Conservation (phyloP, 129 eudicot species). For the Kitagawia praeruptora region DNA sequence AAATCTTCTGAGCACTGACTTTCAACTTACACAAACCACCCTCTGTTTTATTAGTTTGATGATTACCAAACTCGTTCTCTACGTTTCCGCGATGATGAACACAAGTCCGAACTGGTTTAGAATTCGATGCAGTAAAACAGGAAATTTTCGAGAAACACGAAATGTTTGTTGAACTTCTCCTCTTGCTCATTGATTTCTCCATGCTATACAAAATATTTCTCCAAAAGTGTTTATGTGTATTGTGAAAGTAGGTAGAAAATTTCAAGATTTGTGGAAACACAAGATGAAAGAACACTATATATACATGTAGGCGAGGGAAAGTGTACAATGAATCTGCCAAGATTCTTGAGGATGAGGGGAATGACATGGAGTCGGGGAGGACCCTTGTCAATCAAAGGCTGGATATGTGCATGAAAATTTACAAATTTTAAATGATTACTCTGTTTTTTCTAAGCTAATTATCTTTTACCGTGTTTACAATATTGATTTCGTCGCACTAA, state of each 20-base stretch:
- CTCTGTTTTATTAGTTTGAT: conserved; percentile 9
- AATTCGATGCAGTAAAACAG: conserved; percentile 32
- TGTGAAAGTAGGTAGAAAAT: not conserved
- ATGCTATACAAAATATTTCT: conserved; percentile 25
- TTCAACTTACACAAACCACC: conserved; percentile 31
- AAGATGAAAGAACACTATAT: not conserved
- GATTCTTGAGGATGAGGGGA: conserved; percentile 7
- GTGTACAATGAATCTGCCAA: conserved; percentile 1
- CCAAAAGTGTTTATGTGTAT: not conserved
- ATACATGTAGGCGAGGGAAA: conserved; percentile 4
- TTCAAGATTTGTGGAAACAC: not conserved
- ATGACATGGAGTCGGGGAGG: conserved; percentile 7
- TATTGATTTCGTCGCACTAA: not conserved
- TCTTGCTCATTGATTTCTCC: conserved; percentile 33
- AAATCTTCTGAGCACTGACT: conserved; percentile 45
- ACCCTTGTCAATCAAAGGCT: conserved; percentile 8
- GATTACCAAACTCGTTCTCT: conserved; percentile 16
- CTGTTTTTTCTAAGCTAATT: not conserved
- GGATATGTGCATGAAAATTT: conserved; percentile 10
- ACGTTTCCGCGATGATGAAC: not conserved
- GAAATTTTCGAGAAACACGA: conserved; percentile 68
- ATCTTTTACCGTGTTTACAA: not conserved
- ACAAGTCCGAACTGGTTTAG: conserved; percentile 31
- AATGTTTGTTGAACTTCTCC: conserved; percentile 30
- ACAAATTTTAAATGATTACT: not conserved